Base-by-base conservation (phyloP, 768 basidiomycete species). In the Phylloporus sp. region DNA sequence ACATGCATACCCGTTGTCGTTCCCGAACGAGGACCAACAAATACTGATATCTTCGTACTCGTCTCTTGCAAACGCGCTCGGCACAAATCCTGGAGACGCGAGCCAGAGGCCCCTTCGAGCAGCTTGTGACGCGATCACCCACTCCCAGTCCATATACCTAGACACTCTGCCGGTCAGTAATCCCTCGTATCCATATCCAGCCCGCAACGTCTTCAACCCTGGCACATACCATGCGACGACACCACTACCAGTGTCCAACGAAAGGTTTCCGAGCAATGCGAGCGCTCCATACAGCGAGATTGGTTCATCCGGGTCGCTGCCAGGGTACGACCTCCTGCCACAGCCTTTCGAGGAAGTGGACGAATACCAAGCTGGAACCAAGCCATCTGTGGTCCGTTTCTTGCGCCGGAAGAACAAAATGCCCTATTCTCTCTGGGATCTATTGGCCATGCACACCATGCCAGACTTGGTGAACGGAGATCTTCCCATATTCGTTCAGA, bases 311-410 rank as follows among this genome's bases (percentile, higher is more conserved):
- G 27, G 28, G 33, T 33, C 49, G 15, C 34, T 38, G 20, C 44
- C 37, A 14, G 17, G 28, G 17, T 54, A 61, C 26, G 48, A 46
- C 7, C 38, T 39, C 35, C 18, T 67, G 53, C 63, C 64, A 50
- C 54, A 60, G 17, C 58, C 46, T 15, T 31, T 41, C 27, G 24
- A 54, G 44, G 55, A 58, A 28, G 51, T 61, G 21, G 48, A 26
- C 36, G 24, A 38, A 20, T 35, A 45, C 22, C 58, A 59, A 45
- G 50, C 43, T 17, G 44, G 51, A 14, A 54, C 36, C 4, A 56
- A 61, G 20, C 55, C 62, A 46, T 32, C 60, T 9, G 45, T 57
- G 5, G 67, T 75, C 43, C 48, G 47, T 2, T 74, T 75, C 54
- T 21, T 45, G 42, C 53, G 53, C 43, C 59, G 55, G 59, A 49